phyloP scores from a whole-genome alignment of 345 rosid species.

The Mallotus nudiflorus region DNA sequence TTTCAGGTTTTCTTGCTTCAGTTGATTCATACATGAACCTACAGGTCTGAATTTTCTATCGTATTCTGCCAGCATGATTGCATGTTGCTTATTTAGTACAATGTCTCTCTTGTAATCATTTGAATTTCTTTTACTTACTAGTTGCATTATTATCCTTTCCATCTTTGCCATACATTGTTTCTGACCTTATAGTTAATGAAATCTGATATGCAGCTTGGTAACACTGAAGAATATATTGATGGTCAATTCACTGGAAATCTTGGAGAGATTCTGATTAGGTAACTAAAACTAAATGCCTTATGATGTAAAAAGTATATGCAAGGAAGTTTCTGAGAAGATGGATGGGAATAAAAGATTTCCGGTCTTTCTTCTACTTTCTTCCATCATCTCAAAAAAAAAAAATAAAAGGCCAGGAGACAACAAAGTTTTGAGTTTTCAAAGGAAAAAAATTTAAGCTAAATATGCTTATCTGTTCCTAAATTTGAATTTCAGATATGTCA shows the following conservation, averaged over 20 bases:
- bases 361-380: not conserved
- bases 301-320: not conserved
- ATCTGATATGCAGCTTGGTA: constrained; percentile 61
- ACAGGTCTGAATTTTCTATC: constrained; percentile 45
- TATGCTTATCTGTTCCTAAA: no score
- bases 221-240: constrained; percentile 78
- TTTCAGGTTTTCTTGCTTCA: constrained; percentile 80
- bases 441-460: no score
- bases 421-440: no score
- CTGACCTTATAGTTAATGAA: constrained; percentile 2
- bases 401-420: no score
- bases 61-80: not conserved
- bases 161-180: not conserved
- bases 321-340: not conserved
- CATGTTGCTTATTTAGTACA: not conserved
- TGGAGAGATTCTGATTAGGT: constrained; percentile 90
- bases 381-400: not conserved
- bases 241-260: constrained; percentile 83
- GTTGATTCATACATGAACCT: constrained; percentile 97
- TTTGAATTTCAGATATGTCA: no score
- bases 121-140: no score
- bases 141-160: not conserved
- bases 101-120: not conserved
- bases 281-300: no score
- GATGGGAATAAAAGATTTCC: not conserved